Base-by-base conservation (phyloP, 1,139 yeast species). In the Pichia sp. region DNA sequence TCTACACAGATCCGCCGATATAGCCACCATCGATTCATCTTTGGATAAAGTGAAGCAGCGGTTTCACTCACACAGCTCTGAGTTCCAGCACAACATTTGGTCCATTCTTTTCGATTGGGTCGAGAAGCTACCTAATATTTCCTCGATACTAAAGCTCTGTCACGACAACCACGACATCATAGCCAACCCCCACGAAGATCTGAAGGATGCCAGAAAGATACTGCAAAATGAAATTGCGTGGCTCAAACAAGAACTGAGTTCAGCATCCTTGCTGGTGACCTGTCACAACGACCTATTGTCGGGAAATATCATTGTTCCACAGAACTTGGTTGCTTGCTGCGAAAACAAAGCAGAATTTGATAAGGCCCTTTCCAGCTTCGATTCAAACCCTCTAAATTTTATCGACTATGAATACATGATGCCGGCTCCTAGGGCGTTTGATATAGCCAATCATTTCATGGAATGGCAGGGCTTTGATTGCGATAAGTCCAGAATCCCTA, bases 401-500 rank as follows among this genome's bases (percentile, higher is more conserved):
- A 85, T 85, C 43, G 95, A 85, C 60, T 85, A 84, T 58, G 95
- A 85, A 64, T 85, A 85, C 58, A 79, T 85, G 74, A 71, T 81
- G 56, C 85, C 85, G 3, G 86, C 87, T 2, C 90, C 94, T 2
- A 64, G 92, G 47, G 92, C 86, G 0, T 85, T 83, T 59, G 95
- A 85, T 59, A 77, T 85, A 27, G 87, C 94, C n/a, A 85, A 85
- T 59, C 94, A 85, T 62, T 78, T 85, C 54, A 81, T 84, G 59
- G 95, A 85, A 63, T 85, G 92, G 92, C 94, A 85, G 59, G 95
- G 95, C 1, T 83, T 82, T 55, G 79, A 80, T 50, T 85, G 94
- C 61, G 77, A 79, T 51, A 69, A 75, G 28, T 64, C 69, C 10
- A 73, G 75, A 6, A 80, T 84, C 36, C 90, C 87, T 0, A 60